Evolutionary conservation across 2,329 filamentous ascomycete species (phyloP), one percentile per base, ranked within the genome.

Genomic region (Cytospora paraplurivora): DNA sequence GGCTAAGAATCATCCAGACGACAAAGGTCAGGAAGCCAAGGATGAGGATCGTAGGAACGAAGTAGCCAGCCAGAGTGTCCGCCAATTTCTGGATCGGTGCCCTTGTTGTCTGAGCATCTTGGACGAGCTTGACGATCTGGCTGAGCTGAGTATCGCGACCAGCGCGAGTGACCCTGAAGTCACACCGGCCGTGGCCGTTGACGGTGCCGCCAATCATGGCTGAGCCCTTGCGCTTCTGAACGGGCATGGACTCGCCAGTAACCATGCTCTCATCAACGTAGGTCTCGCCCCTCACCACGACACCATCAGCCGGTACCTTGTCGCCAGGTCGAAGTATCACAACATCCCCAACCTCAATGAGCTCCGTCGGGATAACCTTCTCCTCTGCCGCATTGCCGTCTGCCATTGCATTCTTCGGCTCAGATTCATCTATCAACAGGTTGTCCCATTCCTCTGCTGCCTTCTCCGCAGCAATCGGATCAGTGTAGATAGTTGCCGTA

Each of bases 211-310:
- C 95, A 74, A 98, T 95, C 63, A 99, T 80, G 51, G 85, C 77
- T 69, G 87, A 88, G 10, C 91, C 92, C 71, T 91, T 89, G 69
- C 85, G 88, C 78, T 99, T 99, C 71, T 92, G 87, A 41, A 98
- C 93, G 0, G 95, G 94, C 85, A 97, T 94, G 3, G 95, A 91
- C 78, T 99, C 95, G 68, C 95, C 95, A 7, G 95, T 99, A 56
- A 99, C 93, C 94, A 98, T 98, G 73, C 93, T 97, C 78, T 99
- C 95, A 69, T 99, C 93, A 27, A 97, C 86, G 71, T 96, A 97
- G 41, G 92, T 96, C 76, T 97, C 92, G 37, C 95, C 95, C 59
- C 90, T 87, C 62, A 92, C 92, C 59, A 99, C 85, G 10, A 87
- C 83, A 55, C 95, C 95, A 73, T 99, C 95, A 1, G 94, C 94